phyloP scores from a whole-genome alignment of 768 basidiomycete species.

The Leccinum disarticulatum region DNA sequence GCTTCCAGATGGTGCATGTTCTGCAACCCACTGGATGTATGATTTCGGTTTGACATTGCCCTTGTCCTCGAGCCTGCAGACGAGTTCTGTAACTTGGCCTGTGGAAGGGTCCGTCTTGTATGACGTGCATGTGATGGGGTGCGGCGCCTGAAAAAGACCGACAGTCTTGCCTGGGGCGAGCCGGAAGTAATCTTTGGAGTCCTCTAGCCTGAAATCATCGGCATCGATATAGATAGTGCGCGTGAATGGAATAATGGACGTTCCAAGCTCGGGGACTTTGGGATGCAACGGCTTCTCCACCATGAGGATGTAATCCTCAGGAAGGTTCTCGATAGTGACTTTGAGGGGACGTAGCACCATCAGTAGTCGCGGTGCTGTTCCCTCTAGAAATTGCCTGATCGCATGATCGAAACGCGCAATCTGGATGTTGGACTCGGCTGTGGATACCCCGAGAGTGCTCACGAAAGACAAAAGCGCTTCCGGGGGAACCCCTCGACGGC shows the following conservation, averaged over 20 bases:
- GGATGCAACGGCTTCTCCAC: constrained; percentile 93
- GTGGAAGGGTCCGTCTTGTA: constrained; percentile 73
- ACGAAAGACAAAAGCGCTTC: constrained; percentile 94
- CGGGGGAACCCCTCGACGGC: constrained; percentile 95
- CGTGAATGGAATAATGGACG: constrained; percentile 80
- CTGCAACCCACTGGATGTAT: constrained; percentile 96
- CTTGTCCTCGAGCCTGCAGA: constrained; percentile 75
- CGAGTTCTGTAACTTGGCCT: constrained; percentile 75
- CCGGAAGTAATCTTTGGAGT: constrained; percentile 95
- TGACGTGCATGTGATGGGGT: constrained; percentile 91
- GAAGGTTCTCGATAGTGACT: constrained; percentile 87
- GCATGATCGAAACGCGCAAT: constrained; percentile 86
- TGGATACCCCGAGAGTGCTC: constrained; percentile 91
- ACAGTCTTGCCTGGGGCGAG: constrained; percentile 97
- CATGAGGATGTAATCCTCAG: constrained; percentile 79
- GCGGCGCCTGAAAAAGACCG: constrained; percentile 89
- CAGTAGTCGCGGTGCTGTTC: constrained; percentile 80
- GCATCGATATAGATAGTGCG: constrained; percentile 88
- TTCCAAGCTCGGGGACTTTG: constrained; percentile 86
- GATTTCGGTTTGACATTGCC: constrained; percentile 82
- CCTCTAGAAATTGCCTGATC: constrained; percentile 87
- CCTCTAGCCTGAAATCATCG: constrained; percentile 89
- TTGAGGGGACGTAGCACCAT: constrained; percentile 92
- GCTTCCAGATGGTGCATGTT: constrained; percentile 72
- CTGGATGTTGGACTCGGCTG: constrained; percentile 79